These are phyloP conservation scores for Papiliotrema laurentii DNA, from an alignment of 1,284 basidiomycete genomes.

Conservation along the genomic window DNA sequence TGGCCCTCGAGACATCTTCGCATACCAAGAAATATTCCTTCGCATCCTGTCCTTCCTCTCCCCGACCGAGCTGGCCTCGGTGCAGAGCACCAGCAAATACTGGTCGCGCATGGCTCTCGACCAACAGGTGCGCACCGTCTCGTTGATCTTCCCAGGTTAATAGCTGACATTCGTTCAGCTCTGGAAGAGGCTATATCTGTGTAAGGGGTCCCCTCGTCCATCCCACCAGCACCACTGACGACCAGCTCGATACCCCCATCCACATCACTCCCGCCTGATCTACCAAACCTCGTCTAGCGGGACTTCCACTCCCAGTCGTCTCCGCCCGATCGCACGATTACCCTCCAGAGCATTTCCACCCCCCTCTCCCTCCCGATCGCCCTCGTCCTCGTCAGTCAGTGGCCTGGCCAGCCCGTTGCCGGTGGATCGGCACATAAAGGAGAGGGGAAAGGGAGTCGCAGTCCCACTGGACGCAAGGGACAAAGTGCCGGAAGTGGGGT, in stretches of 20 bases:
- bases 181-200: constrained; percentile 42
- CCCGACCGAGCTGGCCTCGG: constrained; percentile 32
- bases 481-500: constrained; percentile 16
- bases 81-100: constrained; percentile 38
- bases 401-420: background rate
- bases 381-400: constrained; percentile 11
- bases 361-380: constrained; percentile 34
- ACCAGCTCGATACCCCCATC: constrained; percentile 42
- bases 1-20: constrained; percentile 21
- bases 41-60: constrained; percentile 41
- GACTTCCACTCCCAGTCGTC: background rate
- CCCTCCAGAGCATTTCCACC: constrained; percentile 45
- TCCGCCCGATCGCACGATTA: constrained; percentile 35
- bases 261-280: constrained; percentile 38
- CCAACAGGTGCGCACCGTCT: constrained; percentile 32
- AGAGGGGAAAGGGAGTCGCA: background rate
- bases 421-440: constrained; percentile 2
- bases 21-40: constrained; percentile 45
- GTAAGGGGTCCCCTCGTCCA: constrained; percentile 24
- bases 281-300: constrained; percentile 9
- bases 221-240: no score
- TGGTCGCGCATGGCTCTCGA: constrained; percentile 43
- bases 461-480: background rate
- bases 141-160: constrained; percentile 13
- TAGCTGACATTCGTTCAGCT: constrained; percentile 21